These are phyloP conservation scores for Puccinellia tenuiflora DNA, from an alignment of 176 grass and related monocot species.

Conservation along the genomic window DNA sequence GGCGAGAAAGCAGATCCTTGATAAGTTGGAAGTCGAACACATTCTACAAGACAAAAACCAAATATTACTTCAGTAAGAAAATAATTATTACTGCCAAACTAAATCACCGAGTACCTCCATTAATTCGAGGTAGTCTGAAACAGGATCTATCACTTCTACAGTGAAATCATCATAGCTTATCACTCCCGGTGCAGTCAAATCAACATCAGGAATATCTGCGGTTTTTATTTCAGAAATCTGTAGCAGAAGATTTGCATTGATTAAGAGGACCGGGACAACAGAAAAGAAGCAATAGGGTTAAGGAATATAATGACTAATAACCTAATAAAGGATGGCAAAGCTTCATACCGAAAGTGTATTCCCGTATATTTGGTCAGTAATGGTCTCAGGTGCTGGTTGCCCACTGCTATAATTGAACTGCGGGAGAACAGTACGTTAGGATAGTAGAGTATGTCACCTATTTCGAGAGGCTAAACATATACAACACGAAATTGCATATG, in stretches of 20 bases:
- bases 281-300: neutral
- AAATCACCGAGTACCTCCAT: constrained; percentile 55
- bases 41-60: constrained; percentile 34
- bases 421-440: constrained; percentile 12
- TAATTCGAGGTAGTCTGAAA: constrained; percentile 88
- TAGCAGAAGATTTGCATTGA: constrained; percentile 22
- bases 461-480: neutral
- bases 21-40: constrained; percentile 97
- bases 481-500: neutral
- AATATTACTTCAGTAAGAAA: constrained; percentile 13
- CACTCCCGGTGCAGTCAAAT: constrained; percentile 57
- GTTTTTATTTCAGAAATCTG: constrained; percentile 90
- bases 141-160: constrained; percentile 80
- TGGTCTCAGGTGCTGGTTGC: constrained; percentile 84
- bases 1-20: constrained; percentile 64
- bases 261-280: neutral
- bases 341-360: constrained; percentile 76
- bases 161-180: constrained; percentile 65
- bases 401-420: constrained; percentile 96
- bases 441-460: neutral
- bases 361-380: constrained; percentile 83
- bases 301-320: neutral
- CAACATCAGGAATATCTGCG: constrained; percentile 75
- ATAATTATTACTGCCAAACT: neutral
- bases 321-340: constrained; percentile 4